These are phyloP conservation scores for Eutrema heterophyllum DNA, from an alignment of 345 rosid genomes.

Conservation along the genomic window DNA sequence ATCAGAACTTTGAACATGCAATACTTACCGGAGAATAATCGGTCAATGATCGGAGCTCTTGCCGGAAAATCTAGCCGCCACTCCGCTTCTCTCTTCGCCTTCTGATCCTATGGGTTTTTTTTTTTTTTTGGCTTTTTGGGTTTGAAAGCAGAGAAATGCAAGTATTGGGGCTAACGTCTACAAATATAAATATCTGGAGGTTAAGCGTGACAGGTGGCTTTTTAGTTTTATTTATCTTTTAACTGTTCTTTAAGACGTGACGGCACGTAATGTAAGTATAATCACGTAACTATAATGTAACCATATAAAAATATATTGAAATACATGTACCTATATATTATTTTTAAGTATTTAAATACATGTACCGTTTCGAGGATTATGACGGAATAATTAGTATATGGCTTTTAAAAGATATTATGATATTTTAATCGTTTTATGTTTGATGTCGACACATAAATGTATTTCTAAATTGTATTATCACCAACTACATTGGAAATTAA, in stretches of 20 bases:
- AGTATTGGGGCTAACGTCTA: conserved; percentile 19
- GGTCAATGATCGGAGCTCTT: conserved; percentile 8
- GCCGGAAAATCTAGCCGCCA: conserved; percentile 6
- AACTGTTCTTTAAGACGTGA: conserved; percentile 29
- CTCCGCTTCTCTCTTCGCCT: conserved; percentile 5
- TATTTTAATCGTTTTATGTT: background rate
- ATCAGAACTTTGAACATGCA: conserved; percentile 4
- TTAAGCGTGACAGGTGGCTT: conserved; percentile 16
- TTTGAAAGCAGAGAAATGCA: conserved; percentile 17
- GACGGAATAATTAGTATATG: background rate
- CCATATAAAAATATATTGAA: background rate
- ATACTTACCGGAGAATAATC: conserved; percentile 12
- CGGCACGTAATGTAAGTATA: conserved; percentile 22
- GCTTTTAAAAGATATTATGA: background rate
- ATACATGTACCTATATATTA: too few relatives aligned
- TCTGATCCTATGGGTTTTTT: background rate
- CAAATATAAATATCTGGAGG: conserved; percentile 12
- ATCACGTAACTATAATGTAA: too few relatives aligned
- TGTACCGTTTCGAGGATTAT: background rate
- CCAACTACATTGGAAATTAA: background rate
- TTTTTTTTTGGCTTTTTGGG: background rate
- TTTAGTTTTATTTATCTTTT: background rate
- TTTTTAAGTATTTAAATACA: background rate
- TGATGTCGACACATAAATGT: background rate
- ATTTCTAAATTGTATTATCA: background rate